Conservation (phyloP, 2,329 filamentous ascomycete species). For the Aspergillus caelatus region DNA sequence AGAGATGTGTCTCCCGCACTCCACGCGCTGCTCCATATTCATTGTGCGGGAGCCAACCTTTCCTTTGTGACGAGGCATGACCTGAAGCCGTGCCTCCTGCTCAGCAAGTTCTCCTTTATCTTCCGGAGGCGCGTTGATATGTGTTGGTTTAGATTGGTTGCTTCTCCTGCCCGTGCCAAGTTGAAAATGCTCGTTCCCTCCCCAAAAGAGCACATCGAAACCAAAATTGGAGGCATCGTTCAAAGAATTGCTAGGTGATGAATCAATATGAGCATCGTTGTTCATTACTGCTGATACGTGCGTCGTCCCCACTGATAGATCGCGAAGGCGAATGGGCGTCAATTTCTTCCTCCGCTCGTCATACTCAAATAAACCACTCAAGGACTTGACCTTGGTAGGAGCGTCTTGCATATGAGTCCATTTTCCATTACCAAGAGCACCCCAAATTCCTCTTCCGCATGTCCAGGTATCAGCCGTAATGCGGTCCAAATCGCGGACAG, state of each 20-base stretch:
- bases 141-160: slow-evolving; percentile 74
- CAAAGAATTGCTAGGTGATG: slow-evolving; percentile 53
- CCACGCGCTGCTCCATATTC: slow-evolving; percentile 80
- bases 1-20: slow-evolving; percentile 81
- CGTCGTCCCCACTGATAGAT: slow-evolving; percentile 74
- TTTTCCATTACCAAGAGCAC: slow-evolving; percentile 78
- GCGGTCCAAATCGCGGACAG: slow-evolving; percentile 52
- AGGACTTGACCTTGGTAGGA: slow-evolving; percentile 77
- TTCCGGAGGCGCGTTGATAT: slow-evolving; percentile 74
- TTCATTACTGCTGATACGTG: slow-evolving; percentile 83
- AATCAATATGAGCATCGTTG: slow-evolving; percentile 71
- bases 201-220: slow-evolving; percentile 88
- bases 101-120: slow-evolving; percentile 64
- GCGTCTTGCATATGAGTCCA: slow-evolving; percentile 85
- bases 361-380: slow-evolving; percentile 85
- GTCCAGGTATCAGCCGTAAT: slow-evolving; percentile 80
- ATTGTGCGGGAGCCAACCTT: slow-evolving; percentile 70
- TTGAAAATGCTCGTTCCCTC: slow-evolving; percentile 91
- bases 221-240: slow-evolving; percentile 83
- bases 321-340: slow-evolving; percentile 75
- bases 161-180: slow-evolving; percentile 87
- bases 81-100: slow-evolving; percentile 72
- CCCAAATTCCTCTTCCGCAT: slow-evolving; percentile 82
- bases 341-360: slow-evolving; percentile 71
- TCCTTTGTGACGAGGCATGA: slow-evolving; percentile 75